Evolutionary conservation across 768 basidiomycete species (phyloP), one percentile per base, ranked within the genome.

Genomic region (Naematelia encephala): DNA sequence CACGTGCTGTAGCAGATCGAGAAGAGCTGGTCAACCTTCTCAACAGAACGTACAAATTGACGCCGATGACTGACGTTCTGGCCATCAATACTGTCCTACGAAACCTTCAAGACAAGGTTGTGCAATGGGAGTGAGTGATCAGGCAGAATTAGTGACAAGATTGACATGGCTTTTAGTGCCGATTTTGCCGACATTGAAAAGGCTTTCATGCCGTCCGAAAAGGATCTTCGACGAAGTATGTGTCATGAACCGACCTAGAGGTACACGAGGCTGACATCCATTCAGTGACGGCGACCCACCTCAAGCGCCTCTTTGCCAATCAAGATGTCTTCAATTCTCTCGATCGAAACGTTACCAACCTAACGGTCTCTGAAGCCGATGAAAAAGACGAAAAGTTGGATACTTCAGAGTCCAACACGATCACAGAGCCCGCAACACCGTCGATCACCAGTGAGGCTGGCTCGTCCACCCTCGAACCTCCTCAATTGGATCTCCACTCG

Each of bases 91-190:
- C 84, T 65, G 88, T 92, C 4, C 86, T 92, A 49, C 85, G 88
- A 0, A 86, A 86, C 60, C 82, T 92, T 47, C 94, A 97, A 79
- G 91, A 94, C 67, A 88, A 87, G 74, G 90, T 94, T 48, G 90
- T 94, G 14, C 89, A 88, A n/a, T 97, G 93, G 90, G 92, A 99
- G 76, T 69, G 51, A 64, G 71, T 69, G 8, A 3, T 56, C 14
- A n/a, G 11, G 14, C 42, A 50, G 34, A n/a, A 23, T 21, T 13
- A 26, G 16, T 30, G 19, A 51, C 11, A 54, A 16, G 16, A 28
- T 21, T 2, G 14, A 11, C 12, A 26, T 46, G 5, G 27, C 25
- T 16, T 13, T 12, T 30, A 73, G 71, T 44, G 84, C 84, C 61
- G 91, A 97, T 72, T 91, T 94, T 65, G 88, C 91, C 66, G 84